Conservation (phyloP, 768 basidiomycete genomes). For the Macrolepiota dolichaula region DNA sequence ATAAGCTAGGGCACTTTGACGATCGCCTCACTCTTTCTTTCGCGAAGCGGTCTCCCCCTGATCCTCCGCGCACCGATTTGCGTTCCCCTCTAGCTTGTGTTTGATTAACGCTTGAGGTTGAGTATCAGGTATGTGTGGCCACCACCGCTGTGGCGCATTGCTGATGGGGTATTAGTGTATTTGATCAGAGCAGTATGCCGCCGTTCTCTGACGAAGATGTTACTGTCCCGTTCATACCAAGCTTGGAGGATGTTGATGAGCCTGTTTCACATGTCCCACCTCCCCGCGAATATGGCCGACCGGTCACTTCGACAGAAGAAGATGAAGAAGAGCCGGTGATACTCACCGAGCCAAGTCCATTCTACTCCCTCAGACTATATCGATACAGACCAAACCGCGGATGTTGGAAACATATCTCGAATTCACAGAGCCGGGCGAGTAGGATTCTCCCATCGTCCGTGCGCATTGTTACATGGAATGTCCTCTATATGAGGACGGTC, state of each 20-base stretch:
- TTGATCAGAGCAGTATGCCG: neutral
- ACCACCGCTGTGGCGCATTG: neutral
- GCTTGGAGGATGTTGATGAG: neutral
- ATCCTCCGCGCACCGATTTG: neutral
- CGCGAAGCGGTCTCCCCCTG: neutral
- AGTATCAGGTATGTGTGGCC: neutral
- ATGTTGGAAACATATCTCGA: conserved; percentile 44
- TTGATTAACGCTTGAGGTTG: neutral
- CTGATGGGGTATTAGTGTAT: neutral
- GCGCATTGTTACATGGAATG: conserved; percentile 69
- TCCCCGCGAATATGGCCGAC: neutral
- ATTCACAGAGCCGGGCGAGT: conserved; percentile 25
- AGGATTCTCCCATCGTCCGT: conserved; percentile 39
- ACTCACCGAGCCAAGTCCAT: conserved; percentile 25
- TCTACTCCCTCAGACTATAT: conserved; percentile 31
- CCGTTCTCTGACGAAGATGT: conserved; percentile 1
- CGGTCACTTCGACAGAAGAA: conserved; percentile 8
- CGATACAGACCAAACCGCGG: conserved; percentile 36
- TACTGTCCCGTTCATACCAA: conserved; percentile 1
- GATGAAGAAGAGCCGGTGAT: conserved; percentile 1
- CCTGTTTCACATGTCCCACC: neutral
- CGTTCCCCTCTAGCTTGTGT: neutral
- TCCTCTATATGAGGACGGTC: conserved; percentile 44
- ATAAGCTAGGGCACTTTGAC: neutral
- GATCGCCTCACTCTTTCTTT: neutral